Conservation (phyloP, 495 filamentous ascomycete species). For the Polyplosphaeria fusca region DNA sequence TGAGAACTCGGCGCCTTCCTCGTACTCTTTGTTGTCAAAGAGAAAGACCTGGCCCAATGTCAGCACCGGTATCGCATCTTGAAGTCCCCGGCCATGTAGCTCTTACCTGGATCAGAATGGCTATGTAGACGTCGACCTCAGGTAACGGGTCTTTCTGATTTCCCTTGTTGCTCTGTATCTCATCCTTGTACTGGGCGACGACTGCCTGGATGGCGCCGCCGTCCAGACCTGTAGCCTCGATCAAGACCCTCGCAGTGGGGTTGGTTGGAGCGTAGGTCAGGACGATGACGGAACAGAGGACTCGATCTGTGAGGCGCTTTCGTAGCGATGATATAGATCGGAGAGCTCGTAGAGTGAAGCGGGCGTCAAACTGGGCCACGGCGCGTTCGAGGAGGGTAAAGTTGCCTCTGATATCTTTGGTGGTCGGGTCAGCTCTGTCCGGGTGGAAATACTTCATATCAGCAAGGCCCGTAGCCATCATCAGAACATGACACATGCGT, state of each 20-base stretch:
- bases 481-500: constrained; percentile 25
- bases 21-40: constrained; percentile 74
- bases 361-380: constrained; percentile 86
- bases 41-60: constrained; percentile 73
- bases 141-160: constrained; percentile 70
- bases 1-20: constrained; percentile 81
- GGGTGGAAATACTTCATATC: constrained; percentile 23
- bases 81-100: not conserved
- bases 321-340: constrained; percentile 93
- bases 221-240: constrained; percentile 63
- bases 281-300: constrained; percentile 56
- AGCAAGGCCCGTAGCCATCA: constrained; percentile 21
- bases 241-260: constrained; percentile 63
- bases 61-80: not conserved
- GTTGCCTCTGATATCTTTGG: constrained; percentile 86
- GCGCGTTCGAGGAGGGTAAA: constrained; percentile 88
- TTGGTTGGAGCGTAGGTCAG: constrained; percentile 71
- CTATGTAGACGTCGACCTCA: constrained; percentile 88
- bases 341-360: constrained; percentile 89
- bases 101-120: constrained; percentile 59
- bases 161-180: constrained; percentile 61
- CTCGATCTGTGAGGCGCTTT: constrained; percentile 65
- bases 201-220: constrained; percentile 52
- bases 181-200: constrained; percentile 56
- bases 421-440: constrained; percentile 26